These are phyloP conservation scores for Auxenochlorella pyrenoidosa DNA, from an alignment of 139 green algal genomes.

Conservation along the genomic window DNA sequence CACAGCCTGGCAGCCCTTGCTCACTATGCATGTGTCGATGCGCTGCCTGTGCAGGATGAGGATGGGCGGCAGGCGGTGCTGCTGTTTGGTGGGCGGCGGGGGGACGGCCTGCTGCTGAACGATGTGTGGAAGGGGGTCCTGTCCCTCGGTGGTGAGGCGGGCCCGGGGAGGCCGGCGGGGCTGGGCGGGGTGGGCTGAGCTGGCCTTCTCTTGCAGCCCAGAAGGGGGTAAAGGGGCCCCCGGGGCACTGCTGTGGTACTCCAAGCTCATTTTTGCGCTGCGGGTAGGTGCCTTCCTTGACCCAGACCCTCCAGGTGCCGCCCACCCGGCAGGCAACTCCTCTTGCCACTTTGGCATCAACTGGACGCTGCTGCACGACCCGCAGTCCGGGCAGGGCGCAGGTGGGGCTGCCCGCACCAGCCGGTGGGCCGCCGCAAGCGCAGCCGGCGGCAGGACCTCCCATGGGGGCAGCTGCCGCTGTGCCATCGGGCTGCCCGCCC, in stretches of 20 bases:
- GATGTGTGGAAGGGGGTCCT: conserved; percentile 30
- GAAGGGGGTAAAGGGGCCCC: no score
- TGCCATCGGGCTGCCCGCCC: not conserved
- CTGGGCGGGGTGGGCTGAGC: no score
- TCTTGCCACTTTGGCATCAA: not conserved
- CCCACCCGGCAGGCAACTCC: not conserved
- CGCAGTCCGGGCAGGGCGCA: not conserved
- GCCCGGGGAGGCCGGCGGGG: no score
- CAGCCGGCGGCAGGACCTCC: no score
- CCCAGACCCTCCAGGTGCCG: no score
- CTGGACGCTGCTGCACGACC: conserved; percentile 24
- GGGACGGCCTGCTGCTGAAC: conserved; percentile 14
- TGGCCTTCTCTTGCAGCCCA: no score
- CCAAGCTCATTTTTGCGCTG: no score
- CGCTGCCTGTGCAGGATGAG: not conserved
- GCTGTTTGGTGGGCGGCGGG: conserved; percentile 34
- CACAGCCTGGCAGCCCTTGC: not conserved
- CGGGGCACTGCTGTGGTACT: no score
- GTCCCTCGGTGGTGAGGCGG: no score
- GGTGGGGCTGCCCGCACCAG: not conserved
- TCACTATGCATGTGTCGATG: not conserved
- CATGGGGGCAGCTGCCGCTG: no score
- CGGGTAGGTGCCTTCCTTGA: no score
- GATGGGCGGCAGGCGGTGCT: not conserved
- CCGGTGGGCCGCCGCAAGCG: not conserved